Evolutionary conservation across 805 yeast species (phyloP).

Genomic region (Teunomyces tritomae): DNA sequence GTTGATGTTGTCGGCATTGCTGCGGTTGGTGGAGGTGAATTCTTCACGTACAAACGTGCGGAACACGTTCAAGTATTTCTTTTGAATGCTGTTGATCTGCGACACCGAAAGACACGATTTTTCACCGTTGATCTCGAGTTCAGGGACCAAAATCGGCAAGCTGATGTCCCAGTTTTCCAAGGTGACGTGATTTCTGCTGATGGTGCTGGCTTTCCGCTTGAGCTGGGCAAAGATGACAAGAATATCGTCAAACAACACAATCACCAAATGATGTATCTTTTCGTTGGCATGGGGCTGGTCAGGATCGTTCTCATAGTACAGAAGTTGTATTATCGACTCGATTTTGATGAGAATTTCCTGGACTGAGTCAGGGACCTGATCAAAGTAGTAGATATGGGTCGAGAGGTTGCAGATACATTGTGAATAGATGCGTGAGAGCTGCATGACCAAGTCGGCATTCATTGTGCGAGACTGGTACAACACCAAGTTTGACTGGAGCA

Average conservation of each 20-base stretch:
- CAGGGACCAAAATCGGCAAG: constrained; percentile 28
- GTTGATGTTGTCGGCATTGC: background rate
- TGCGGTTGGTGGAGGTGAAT: constrained; percentile 11
- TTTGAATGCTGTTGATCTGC: constrained; percentile 34
- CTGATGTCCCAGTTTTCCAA: constrained; percentile 44
- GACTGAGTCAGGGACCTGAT: constrained; percentile 81
- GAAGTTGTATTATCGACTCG: constrained; percentile 27
- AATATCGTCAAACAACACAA: constrained; percentile 31
- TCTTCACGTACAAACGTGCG: constrained; percentile 34
- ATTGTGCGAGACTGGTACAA: constrained; percentile 22
- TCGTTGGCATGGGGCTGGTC: constrained; percentile 7
- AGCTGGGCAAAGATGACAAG: constrained; percentile 28
- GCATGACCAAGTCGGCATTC: constrained; percentile 19
- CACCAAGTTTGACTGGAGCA: constrained; percentile 43
- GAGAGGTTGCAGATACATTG: constrained; percentile 67
- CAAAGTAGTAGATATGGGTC: constrained; percentile 77
- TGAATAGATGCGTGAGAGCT: constrained; percentile 44
- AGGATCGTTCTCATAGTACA: constrained; percentile 5
- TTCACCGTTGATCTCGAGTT: constrained; percentile 13
- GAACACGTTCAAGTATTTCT: constrained; percentile 39
- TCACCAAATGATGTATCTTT: constrained; percentile 16
- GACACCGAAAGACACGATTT: constrained; percentile 15
- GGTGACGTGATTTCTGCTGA: constrained; percentile 43
- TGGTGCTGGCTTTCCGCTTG: constrained; percentile 31
- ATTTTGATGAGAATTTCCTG: constrained; percentile 57